Conservation (phyloP, 345 rosid genomes). For the Odontarrhena argentea region DNA sequence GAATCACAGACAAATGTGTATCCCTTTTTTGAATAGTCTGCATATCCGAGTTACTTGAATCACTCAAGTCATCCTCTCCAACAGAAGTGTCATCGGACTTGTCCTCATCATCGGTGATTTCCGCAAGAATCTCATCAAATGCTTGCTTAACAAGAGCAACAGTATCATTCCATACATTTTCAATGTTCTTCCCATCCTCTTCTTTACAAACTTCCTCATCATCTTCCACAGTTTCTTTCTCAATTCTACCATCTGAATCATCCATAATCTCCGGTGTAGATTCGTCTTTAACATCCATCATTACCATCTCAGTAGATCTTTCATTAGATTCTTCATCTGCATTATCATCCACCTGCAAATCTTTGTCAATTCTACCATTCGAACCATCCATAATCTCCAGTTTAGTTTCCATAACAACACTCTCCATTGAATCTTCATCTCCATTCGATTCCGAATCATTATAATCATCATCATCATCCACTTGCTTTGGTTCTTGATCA, state of each 20-base stretch:
- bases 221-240: constrained; percentile 14
- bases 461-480: constrained; percentile 23
- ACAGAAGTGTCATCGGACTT: constrained; percentile 52
- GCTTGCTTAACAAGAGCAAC: constrained; percentile 78
- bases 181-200: constrained; percentile 24
- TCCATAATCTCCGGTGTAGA: constrained; percentile 25
- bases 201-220: neutral
- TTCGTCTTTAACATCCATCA: constrained; percentile 29
- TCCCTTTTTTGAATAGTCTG: constrained; percentile 29
- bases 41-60: constrained; percentile 34
- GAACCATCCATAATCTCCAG: no score
- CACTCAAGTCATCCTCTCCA: constrained; percentile 38
- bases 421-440: no score
- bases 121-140: constrained; percentile 73
- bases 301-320: constrained; percentile 16
- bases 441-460: constrained; percentile 9
- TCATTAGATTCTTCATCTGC: no score
- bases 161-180: constrained; percentile 49
- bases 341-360: no score
- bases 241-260: constrained; percentile 6
- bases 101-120: constrained; percentile 53
- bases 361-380: no score
- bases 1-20: constrained; percentile 41
- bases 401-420: no score
- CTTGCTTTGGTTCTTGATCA: constrained; percentile 32